These are phyloP conservation scores for Pichia paraexigua DNA, from an alignment of 805 yeast genomes.

Conservation along the genomic window DNA sequence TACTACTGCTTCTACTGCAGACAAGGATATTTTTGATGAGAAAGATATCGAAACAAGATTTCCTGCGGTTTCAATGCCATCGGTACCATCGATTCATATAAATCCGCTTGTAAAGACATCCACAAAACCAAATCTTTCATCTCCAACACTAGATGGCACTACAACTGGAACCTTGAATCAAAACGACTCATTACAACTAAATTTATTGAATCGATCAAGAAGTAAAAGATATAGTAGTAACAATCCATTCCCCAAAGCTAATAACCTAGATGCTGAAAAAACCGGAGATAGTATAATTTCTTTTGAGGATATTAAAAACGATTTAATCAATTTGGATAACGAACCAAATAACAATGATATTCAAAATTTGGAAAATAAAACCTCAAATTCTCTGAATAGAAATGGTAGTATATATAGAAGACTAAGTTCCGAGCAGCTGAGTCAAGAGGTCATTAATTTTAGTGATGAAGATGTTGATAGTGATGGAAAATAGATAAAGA, in stretches of 20 bases:
- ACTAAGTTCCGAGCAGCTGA: slow-evolving; percentile 17
- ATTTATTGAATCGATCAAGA: neutral
- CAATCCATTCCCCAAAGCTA: slow-evolving; percentile 21
- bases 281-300: slow-evolving; percentile 7
- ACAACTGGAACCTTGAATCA: neutral
- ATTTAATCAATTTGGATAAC: neutral
- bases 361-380: neutral
- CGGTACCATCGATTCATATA: neutral
- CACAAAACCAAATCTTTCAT: neutral
- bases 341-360: neutral
- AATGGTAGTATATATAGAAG: slow-evolving; percentile 5
- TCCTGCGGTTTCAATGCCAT: slow-evolving; percentile 20
- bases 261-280: neutral
- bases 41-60: slow-evolving; percentile 40
- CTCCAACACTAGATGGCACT: neutral
- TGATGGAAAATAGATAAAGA: neutral
- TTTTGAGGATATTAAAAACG: slow-evolving; percentile 8
- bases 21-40: neutral
- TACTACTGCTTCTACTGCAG: neutral
- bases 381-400: neutral
- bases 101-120: neutral
- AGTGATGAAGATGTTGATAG: slow-evolving; percentile 20
- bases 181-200: neutral
- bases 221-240: slow-evolving; percentile 16
- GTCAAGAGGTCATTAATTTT: slow-evolving; percentile 19